Evolutionary conservation across 2,329 filamentous ascomycete species (phyloP).

Genomic region (Lecanicillium sp.): DNA sequence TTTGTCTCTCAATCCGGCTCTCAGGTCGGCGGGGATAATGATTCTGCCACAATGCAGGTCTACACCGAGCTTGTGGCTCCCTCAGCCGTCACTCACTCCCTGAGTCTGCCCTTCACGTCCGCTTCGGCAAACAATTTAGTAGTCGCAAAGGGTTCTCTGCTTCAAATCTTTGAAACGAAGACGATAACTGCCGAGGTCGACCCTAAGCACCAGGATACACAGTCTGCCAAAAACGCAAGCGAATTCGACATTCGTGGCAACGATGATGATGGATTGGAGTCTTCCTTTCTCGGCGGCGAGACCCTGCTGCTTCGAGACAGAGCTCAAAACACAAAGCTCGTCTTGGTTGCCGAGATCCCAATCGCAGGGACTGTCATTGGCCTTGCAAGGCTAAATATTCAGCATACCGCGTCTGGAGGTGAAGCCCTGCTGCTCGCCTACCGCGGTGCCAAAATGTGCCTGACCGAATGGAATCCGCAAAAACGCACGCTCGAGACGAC

Average conservation of each 20-base stretch:
- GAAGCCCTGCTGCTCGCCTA: conserved; percentile 78
- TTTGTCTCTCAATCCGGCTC: conserved; percentile 12
- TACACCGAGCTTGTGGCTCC: conserved; percentile 94
- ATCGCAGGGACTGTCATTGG: conserved; percentile 80
- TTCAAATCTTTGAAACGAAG: conserved; percentile 81
- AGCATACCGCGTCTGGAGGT: conserved; percentile 67
- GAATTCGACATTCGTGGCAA: conserved; percentile 45
- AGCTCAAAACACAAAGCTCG: conserved; percentile 64
- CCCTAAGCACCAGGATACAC: conserved; percentile 25
- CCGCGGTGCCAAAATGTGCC: conserved; percentile 84
- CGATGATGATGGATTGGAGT: conserved; percentile 56
- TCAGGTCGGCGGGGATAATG: conserved; percentile 22
- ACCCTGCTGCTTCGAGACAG: conserved; percentile 53
- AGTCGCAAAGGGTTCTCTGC: conserved; percentile 83
- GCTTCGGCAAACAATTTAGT: conserved; percentile 74
- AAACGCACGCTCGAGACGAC: conserved; percentile 73
- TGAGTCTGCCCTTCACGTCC: conserved; percentile 70
- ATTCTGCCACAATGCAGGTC: conserved; percentile 68
- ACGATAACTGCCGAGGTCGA: conserved; percentile 57
- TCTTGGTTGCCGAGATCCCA: conserved; percentile 76
- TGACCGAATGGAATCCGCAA: conserved; percentile 89
- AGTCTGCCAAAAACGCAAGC: conserved; percentile 31
- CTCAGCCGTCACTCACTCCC: conserved; percentile 84
- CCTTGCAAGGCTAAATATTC: conserved; percentile 66
- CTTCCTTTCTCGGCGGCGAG: conserved; percentile 58